Conservation (phyloP, 108 stramenopile genomes). For the Tribonema minus region DNA sequence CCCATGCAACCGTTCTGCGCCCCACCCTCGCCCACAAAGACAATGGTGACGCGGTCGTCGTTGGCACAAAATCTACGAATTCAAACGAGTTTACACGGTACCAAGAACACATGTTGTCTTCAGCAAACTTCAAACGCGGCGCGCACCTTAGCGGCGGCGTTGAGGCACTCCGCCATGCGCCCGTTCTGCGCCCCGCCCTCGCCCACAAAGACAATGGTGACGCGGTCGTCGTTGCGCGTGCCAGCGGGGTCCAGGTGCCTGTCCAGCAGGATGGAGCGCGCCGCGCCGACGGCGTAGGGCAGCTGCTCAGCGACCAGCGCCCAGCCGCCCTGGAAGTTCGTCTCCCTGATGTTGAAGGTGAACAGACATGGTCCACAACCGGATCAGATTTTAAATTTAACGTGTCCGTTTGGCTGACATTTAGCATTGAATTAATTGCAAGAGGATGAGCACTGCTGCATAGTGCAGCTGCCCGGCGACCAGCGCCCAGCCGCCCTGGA, state of each 20-base stretch:
- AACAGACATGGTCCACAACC: too few relatives aligned
- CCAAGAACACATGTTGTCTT: too few relatives aligned
- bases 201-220: conserved; percentile 88
- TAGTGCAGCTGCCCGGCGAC: conserved; percentile 93
- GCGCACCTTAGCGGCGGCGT: conserved; percentile 91
- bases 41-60: conserved; percentile 82
- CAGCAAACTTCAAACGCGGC: too few relatives aligned
- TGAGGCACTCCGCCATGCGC: conserved; percentile 88
- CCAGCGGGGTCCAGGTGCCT: conserved; percentile 69
- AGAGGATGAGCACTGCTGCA: too few relatives aligned
- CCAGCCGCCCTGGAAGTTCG: conserved; percentile 82
- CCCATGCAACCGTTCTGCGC: conserved; percentile 93
- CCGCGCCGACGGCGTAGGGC: conserved; percentile 92
- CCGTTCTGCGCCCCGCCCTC: conserved; percentile 95
- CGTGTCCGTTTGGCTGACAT: too few relatives aligned
- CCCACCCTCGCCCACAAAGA: conserved; percentile 93
- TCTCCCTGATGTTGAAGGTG: too few relatives aligned
- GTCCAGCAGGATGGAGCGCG: conserved; percentile 86
- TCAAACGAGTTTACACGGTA: too few relatives aligned
- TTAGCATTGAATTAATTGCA: too few relatives aligned
- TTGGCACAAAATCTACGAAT: too few relatives aligned
- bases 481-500: conserved; percentile 95
- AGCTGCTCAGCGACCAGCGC: conserved; percentile 92
- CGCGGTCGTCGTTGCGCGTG: conserved; percentile 81
- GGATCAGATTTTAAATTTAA: too few relatives aligned